A percentile compares a stretch with the other conserved stretches of the same genome.
These are phyloP conservation scores for Fusarium coicis DNA, from an alignment of 2,329 filamentous ascomycete genomes.

Conservation along the genomic window DNA sequence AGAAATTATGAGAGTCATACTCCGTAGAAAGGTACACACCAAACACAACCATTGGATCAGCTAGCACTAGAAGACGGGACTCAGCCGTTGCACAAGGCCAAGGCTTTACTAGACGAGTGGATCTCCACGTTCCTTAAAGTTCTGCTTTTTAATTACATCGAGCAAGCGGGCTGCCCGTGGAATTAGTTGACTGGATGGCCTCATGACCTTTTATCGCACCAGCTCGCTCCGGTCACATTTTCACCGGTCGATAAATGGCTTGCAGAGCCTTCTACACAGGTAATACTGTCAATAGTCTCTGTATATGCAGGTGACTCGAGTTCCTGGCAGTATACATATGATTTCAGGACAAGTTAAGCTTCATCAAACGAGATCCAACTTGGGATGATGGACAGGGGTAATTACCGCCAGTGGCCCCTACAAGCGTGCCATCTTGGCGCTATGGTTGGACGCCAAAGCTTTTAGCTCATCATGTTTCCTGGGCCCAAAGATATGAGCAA, in stretches of 20 bases:
- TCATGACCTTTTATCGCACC: conserved; percentile 7
- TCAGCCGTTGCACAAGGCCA: conserved; percentile 34
- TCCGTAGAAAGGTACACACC: conserved; percentile 17
- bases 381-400: conserved; percentile 34
- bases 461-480: conserved; percentile 20
- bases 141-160: conserved; percentile 45
- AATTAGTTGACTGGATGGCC: conserved; percentile 35
- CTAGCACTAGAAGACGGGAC: conserved; percentile 33
- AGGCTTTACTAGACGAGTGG: conserved; percentile 38
- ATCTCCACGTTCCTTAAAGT: conserved; percentile 36
- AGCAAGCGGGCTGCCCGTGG: conserved; percentile 31
- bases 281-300: neutral
- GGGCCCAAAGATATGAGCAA: neutral
- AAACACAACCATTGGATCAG: conserved; percentile 32
- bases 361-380: conserved; percentile 21
- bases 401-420: conserved; percentile 24
- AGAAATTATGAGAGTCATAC: conserved; percentile 34
- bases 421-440: conserved; percentile 32
- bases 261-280: conserved; percentile 3
- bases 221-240: conserved; percentile 4
- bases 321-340: neutral
- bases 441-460: conserved; percentile 33
- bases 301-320: conserved; percentile 6
- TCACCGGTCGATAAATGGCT: conserved; percentile 13
- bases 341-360: conserved; percentile 21